Evolutionary conservation across 331 rosid genomes (phyloP), one percentile per base, ranked within the genome.

Genomic region (Stylosanthes scabra): DNA sequence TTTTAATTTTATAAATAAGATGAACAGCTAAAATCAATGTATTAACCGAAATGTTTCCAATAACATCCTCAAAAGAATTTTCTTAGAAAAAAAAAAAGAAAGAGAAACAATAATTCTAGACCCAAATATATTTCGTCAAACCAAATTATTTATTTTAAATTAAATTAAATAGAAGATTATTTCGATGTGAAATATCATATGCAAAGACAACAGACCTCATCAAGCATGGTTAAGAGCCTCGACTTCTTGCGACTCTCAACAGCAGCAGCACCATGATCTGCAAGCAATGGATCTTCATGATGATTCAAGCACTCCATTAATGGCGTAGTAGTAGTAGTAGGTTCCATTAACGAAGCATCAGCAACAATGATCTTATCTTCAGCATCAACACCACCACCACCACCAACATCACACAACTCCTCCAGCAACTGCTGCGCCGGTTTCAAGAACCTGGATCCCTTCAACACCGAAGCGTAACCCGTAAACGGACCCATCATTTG

Each of bases 391-490:
- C 83, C 86, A 15, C 84, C 86, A 15, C 84, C 86, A 25, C 59
- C 55, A 1, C 90, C 87, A 66, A 80, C 83, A 61, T 83, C 85
- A 44, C 96, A 90, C 1, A 90, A 42, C 74, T 93, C 97, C 58
- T 88, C 87, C 25, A 93, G 75, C 76, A 93, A 71, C 34, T 84
- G 85, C 63, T 87, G 91, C 0, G 98, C 93, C 0, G 97, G 97
- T 70, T 83, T 89, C 63, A 90, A 78, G 66, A 90, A 93, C 74
- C 89, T 88, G 31, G 98, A 93, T 70, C 85, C 96, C 82, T 90
- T 93, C 74, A 90, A 77, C 60, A 93, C 57, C 16, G 93, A 85
- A 57, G 91, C 87, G 74, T 90, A 93, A 12, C 97, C 96, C 2
- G 93, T 85, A 55, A 88, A 93, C 2, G 97, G 97, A 12, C 92